Evolutionary conservation across 2,329 filamentous ascomycete species (phyloP), one percentile per base, ranked within the genome.

Genomic region (Xylaria hypoxylon): DNA sequence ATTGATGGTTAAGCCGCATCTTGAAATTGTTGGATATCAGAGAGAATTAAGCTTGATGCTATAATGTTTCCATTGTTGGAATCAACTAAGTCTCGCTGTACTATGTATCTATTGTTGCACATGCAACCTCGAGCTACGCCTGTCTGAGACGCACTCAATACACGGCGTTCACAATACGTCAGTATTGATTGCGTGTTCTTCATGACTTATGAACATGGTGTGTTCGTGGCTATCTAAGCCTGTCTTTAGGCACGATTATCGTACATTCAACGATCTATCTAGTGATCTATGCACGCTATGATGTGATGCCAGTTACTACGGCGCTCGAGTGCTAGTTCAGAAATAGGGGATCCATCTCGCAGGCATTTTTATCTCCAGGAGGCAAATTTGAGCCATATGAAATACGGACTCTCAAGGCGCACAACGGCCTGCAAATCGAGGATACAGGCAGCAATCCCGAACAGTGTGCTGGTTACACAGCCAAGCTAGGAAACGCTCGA

Each of bases 391-490:
- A 45, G 13, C 11, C 15, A 22, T 33, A 22, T 19, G n/a, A 0
- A 22, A 11, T 22, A 51, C 6, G 45, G 33, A n/a, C 52, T 50
- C 42, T 74, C 55, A 94, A 75, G 92, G 92, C 80, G 90, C 93
- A 85, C 91, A 93, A 67, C 92, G 87, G 58, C 90, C 90, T 85
- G 93, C 93, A 82, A 92, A 94, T 66, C 92, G 87, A 70, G 92
- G 91, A 77, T 94, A 94, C 82, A 94, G 79, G 80, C 90, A 92
- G 73, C 88, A 89, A 64, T 86, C 87, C 62, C 88, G 84, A 59
- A 90, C 88, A 17, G 86, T 89, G 77, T 87, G 86, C 78, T 88
- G 86, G 79, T 89, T 87, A 72, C 83, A 84, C 73, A 90, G 79
- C 87, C 87, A 89, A 15, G 87, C 87, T 44, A 90, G 79, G 79